Evolutionary conservation across 768 basidiomycete species (phyloP).

Genomic region (Auriscalpium vulgare): DNA sequence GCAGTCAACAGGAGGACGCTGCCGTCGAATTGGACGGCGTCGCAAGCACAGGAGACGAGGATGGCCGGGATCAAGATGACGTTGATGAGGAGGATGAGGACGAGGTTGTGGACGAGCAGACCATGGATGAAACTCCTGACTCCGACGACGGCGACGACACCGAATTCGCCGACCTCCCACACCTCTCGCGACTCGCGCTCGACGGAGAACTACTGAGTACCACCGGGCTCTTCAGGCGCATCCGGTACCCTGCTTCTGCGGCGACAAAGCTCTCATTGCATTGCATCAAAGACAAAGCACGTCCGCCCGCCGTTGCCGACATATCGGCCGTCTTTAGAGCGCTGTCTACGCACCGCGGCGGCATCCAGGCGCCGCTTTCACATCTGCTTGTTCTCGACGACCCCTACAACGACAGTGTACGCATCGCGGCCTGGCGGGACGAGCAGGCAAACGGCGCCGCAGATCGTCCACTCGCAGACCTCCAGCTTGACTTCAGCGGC

Average conservation of each 20-base stretch:
- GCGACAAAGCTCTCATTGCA: neutral
- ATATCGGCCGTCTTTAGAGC: neutral
- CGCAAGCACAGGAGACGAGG: no score
- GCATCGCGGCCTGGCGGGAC: neutral
- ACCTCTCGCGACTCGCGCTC: neutral
- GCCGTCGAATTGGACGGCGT: no score
- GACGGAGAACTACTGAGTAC: neutral
- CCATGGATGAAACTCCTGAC: no score
- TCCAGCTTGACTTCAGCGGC: neutral
- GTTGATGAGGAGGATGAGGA: no score
- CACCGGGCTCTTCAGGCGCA: neutral
- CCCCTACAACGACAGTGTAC: neutral
- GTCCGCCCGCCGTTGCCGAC: neutral
- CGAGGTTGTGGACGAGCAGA: no score
- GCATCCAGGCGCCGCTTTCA: neutral
- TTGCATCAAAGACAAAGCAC: neutral
- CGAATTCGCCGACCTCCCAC: neutral
- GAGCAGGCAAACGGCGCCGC: neutral
- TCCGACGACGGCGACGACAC: no score
- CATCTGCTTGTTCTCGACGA: neutral
- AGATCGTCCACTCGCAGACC: neutral
- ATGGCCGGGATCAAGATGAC: no score
- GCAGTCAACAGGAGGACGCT: no score
- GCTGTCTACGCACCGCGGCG: neutral
- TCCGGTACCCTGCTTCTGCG: neutral